phyloP scores from a whole-genome alignment of 768 basidiomycete genomes.

The Pulveroboletus frians region DNA sequence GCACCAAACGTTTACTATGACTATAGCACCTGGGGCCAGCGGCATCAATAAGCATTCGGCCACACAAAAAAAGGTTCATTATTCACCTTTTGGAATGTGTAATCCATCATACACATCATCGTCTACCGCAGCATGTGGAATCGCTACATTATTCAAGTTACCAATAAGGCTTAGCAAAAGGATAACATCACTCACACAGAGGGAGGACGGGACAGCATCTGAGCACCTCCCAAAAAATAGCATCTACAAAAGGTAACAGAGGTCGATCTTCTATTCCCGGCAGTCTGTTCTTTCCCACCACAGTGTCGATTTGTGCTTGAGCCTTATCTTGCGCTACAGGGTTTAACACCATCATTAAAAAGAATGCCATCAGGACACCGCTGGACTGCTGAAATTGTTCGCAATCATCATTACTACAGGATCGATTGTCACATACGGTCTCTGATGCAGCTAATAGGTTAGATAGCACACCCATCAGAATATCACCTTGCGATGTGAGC shows the following conservation, averaged over 20 bases:
- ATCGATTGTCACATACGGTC: neutral
- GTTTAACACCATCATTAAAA: constrained; percentile 8
- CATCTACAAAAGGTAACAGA: constrained; percentile 5
- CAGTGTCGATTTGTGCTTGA: constrained; percentile 6
- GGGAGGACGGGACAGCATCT: neutral
- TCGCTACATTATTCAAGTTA: neutral
- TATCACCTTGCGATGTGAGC: neutral
- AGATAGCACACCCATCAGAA: neutral
- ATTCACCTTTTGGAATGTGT: constrained; percentile 40
- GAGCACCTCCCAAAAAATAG: constrained; percentile 2
- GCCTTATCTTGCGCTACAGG: constrained; percentile 3
- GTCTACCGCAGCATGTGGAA: constrained; percentile 29
- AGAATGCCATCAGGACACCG: constrained; percentile 1
- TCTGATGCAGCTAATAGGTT: neutral
- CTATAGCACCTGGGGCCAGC: neutral
- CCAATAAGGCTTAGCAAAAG: neutral
- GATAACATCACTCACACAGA: neutral
- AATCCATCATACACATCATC: constrained; percentile 41
- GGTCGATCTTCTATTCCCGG: constrained; percentile 10
- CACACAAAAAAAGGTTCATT: neutral
- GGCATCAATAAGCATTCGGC: neutral
- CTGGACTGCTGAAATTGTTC: neutral
- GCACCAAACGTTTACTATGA: constrained; percentile 10
- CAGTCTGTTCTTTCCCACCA: constrained; percentile 1
- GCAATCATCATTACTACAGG: neutral